Evolutionary conservation across 305 asterid species (phyloP), one percentile per base, ranked within the genome.

Genomic region (Nicotiana rustica): DNA sequence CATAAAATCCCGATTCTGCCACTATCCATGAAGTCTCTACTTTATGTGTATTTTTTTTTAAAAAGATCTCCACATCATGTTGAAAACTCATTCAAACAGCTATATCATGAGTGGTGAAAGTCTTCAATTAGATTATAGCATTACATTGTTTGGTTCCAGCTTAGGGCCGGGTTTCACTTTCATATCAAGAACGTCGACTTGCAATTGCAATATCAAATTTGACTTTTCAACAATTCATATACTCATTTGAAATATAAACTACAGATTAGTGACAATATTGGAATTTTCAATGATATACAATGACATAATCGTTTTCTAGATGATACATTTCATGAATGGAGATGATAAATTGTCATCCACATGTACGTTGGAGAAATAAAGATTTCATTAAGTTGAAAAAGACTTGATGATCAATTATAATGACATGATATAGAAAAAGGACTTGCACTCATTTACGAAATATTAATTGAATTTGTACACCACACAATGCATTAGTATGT

Each of bases 321-420:
- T 65, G 41, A 66, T 5, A 65, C 14, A 65, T 13, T 31, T 29
- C 38, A 29, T 31, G 0, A 29, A 66, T 31, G 18, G 19, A 66
- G 71, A 5, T 66, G 47, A 66, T 66, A 66, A 31, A 66, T 31
- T 66, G 71, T 33, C 71, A 66, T 66, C 19, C 21, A 66, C 71
- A 31, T 66, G 7, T 66, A 14, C 17, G 5, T 14, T 2, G 21
- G 10, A 33, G 21, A 66, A 29, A 66, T 14, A 66, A 66, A 14
- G 19, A 2, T 31, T 14, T 66, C 71, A 15, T 66, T 14, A 14
- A 33, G 6, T 67, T 33, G 75, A 33, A 0, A 67, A 33, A 12
- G 75, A 67, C 52, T 67, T 33, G 7, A 19, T 15, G 49, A 14
- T 33, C 25, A 35, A 31, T 66, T 31, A 68, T 68, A 68, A 38